Percentiles rank a stretch among this genome's conserved stretches.
These are phyloP conservation scores for Apiotrichum siamense DNA, from an alignment of 1,284 basidiomycete genomes.

Conservation along the genomic window DNA sequence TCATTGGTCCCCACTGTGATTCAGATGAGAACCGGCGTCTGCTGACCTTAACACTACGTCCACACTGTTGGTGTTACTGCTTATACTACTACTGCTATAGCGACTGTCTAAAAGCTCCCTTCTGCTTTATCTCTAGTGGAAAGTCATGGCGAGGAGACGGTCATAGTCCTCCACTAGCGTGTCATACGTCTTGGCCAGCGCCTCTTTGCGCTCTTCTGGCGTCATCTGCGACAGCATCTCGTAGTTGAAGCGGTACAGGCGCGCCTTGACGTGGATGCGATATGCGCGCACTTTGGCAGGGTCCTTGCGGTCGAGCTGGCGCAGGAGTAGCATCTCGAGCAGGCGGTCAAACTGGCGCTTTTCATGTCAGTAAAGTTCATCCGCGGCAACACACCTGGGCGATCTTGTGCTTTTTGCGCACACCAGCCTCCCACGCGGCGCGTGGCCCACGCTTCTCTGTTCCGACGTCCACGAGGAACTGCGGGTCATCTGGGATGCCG, in stretches of 20 bases:
- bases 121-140: conserved; percentile 15
- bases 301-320: conserved; percentile 64
- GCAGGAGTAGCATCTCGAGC: conserved; percentile 82
- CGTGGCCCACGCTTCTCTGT: conserved; percentile 24
- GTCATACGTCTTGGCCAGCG: conserved; percentile 89
- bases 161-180: conserved; percentile 79
- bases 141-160: conserved; percentile 60
- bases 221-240: conserved; percentile 81
- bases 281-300: conserved; percentile 58
- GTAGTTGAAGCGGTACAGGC: conserved; percentile 90
- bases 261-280: conserved; percentile 80
- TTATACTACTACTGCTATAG: too few species aligned
- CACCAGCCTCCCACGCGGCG: conserved; percentile 65
- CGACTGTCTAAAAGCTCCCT: neutral
- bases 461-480: conserved; percentile 33
- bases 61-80: too few species aligned
- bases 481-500: conserved; percentile 31
- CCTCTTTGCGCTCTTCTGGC: conserved; percentile 74
- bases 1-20: too few species aligned
- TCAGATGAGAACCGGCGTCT: too few species aligned
- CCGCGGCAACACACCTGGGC: conserved; percentile 60
- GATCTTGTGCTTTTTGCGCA: conserved; percentile 78
- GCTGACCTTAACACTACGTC: too few species aligned
- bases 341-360: conserved; percentile 89
- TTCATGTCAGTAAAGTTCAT: neutral